These are phyloP conservation scores for Globisporangium rhizosaccharum DNA, from an alignment of 352 stramenopile species.

Conservation along the genomic window DNA sequence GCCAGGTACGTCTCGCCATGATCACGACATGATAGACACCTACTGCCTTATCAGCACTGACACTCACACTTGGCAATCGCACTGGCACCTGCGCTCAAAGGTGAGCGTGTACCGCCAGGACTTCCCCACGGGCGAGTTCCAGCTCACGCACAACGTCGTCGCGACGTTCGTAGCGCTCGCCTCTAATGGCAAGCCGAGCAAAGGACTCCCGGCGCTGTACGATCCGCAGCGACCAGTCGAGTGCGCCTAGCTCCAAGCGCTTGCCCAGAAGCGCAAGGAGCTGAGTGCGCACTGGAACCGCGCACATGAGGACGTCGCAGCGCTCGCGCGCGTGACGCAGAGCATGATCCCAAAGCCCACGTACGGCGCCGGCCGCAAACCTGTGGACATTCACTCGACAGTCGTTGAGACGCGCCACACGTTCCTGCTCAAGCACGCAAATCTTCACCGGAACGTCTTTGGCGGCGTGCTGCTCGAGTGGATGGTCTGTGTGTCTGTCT, in stretches of 20 bases:
- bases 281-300: conserved; percentile 24
- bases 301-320: conserved; percentile 21
- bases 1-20: conserved; percentile 17
- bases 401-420: conserved; percentile 31
- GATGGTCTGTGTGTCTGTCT: conserved; percentile 20
- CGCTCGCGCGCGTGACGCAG: conserved; percentile 21
- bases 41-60: conserved; percentile 5
- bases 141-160: conserved; percentile 40
- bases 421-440: conserved; percentile 35
- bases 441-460: conserved; percentile 35
- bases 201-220: conserved; percentile 19
- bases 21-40: background rate
- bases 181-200: conserved; percentile 11
- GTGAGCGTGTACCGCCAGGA: conserved; percentile 38
- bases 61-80: no score
- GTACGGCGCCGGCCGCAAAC: conserved; percentile 7
- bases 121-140: conserved; percentile 24
- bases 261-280: conserved; percentile 28
- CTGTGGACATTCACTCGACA: conserved; percentile 27
- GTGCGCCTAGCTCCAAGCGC: conserved; percentile 22
- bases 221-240: conserved; percentile 18
- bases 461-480: conserved; percentile 37
- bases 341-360: conserved; percentile 22
- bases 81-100: no score
- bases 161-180: conserved; percentile 37